Percentiles rank a stretch among this genome's conserved stretches.
Conservation (phyloP, 2,329 filamentous ascomycete species). For the Dothideomycetes sp. region DNA sequence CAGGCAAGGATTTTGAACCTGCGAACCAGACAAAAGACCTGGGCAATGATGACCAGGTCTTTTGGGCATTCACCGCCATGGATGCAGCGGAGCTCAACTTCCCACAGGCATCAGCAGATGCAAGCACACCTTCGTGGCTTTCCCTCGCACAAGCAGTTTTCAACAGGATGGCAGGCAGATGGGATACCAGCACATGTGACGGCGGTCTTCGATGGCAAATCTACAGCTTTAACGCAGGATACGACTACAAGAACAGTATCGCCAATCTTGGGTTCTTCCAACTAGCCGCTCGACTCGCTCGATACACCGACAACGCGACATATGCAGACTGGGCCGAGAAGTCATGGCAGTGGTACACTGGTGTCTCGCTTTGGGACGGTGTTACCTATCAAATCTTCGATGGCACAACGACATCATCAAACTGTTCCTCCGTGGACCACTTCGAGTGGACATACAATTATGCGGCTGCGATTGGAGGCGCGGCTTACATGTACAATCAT, state of each 20-base stretch:
- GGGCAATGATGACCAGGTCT: conserved; percentile 56
- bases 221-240: conserved; percentile 64
- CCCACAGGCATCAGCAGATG: conserved; percentile 48
- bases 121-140: conserved; percentile 60
- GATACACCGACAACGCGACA: conserved; percentile 36
- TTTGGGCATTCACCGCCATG: conserved; percentile 80
- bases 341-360: conserved; percentile 28
- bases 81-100: conserved; percentile 68
- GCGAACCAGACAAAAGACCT: conserved; percentile 25
- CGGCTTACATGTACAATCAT: conserved; percentile 48
- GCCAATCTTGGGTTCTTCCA: conserved; percentile 79
- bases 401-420: conserved; percentile 34
- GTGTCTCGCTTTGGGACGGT: conserved; percentile 45
- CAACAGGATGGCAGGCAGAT: conserved; percentile 64
- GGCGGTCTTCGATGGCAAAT: conserved; percentile 85
- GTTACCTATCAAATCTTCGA: conserved; percentile 35
- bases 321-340: conserved; percentile 54
- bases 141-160: conserved; percentile 70
- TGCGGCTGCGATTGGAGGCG: conserved; percentile 46
- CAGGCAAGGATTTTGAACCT: conserved; percentile 35
- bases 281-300: conserved; percentile 49
- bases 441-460: conserved; percentile 42
- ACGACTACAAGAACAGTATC: conserved; percentile 75
- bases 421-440: conserved; percentile 37
- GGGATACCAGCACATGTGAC: conserved; percentile 56